Evolutionary conservation across 2,329 filamentous ascomycete species (phyloP).

Genomic region (Helotiales sp.): DNA sequence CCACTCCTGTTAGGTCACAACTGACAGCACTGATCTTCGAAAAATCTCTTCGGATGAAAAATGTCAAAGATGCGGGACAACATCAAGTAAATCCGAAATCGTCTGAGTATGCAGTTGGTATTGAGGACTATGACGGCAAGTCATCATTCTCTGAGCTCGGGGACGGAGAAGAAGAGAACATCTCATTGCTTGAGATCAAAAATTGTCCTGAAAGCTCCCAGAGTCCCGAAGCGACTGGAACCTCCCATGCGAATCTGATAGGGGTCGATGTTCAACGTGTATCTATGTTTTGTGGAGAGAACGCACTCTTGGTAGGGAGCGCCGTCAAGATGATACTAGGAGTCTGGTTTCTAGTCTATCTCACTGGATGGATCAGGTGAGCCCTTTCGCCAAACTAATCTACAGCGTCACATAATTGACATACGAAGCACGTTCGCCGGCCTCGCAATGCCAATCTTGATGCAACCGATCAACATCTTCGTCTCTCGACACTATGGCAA

Average conservation of each 20-base stretch:
- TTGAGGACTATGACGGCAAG: neutral
- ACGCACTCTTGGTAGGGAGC: neutral
- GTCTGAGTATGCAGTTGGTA: neutral
- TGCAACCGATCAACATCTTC: neutral
- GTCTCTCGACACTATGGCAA: neutral
- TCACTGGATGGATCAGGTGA: neutral
- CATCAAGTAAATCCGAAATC: neutral
- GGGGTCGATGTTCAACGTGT: neutral
- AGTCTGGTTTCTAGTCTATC: neutral
- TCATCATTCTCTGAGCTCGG: neutral
- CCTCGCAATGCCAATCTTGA: neutral
- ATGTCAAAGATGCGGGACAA: neutral
- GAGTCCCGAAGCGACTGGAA: neutral
- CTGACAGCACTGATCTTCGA: neutral
- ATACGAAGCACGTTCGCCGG: neutral
- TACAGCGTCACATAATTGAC: neutral
- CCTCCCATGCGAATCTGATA: neutral
- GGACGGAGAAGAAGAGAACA: neutral
- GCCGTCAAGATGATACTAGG: neutral
- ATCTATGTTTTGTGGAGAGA: neutral
- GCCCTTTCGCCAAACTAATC: neutral
- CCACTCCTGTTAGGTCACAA: neutral
- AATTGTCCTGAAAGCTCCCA: neutral
- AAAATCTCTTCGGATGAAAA: neutral
- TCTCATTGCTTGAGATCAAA: neutral